phyloP scores from a whole-genome alignment of 139 green algal species.

The Chlorella ohadii region DNA sequence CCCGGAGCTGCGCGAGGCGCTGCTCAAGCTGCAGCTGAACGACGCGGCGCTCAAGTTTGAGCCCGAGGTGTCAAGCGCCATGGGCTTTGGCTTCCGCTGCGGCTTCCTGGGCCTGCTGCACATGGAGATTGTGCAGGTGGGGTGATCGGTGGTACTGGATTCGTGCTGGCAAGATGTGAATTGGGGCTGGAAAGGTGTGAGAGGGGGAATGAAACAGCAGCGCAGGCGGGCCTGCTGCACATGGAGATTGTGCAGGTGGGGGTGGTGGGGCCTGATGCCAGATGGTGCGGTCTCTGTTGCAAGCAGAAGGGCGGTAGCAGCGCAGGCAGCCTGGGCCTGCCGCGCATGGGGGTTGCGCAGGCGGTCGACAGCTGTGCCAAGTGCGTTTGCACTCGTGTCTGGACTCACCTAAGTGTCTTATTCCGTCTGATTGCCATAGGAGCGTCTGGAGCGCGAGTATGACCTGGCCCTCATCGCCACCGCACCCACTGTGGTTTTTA shows the following conservation, averaged over 20 bases:
- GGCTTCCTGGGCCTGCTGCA: conserved; percentile 98
- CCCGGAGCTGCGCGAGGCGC: conserved; percentile 90
- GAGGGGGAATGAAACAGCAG: too few species aligned
- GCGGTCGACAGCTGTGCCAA: too few species aligned
- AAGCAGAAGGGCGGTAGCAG: too few species aligned
- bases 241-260: conserved; percentile 97
- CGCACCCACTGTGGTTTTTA: conserved; percentile 78
- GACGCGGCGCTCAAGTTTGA: conserved; percentile 95
- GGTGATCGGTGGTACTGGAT: not conserved
- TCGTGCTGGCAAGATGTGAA: too few species aligned
- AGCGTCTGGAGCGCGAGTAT: conserved; percentile 98
- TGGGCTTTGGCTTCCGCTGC: conserved; percentile 99
- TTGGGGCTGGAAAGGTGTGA: too few species aligned
- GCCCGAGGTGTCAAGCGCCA: conserved; percentile 91
- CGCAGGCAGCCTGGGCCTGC: too few species aligned
- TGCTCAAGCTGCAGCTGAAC: conserved; percentile 98
- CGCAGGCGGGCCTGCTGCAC: conserved; percentile 97
- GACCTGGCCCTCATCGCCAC: conserved; percentile 97
- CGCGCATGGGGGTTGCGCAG: too few species aligned
- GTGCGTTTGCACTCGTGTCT: too few species aligned
- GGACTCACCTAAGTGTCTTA: too few species aligned
- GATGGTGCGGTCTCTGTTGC: too few species aligned
- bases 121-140: conserved; percentile 97
- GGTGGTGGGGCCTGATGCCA: too few species aligned
- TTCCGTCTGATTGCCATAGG: conserved; percentile 66